A percentile compares a stretch with the other conserved stretches of the same genome.
Conservation (phyloP, 192 early-diverging fungal species). For the Coemansia nantahalensis region DNA sequence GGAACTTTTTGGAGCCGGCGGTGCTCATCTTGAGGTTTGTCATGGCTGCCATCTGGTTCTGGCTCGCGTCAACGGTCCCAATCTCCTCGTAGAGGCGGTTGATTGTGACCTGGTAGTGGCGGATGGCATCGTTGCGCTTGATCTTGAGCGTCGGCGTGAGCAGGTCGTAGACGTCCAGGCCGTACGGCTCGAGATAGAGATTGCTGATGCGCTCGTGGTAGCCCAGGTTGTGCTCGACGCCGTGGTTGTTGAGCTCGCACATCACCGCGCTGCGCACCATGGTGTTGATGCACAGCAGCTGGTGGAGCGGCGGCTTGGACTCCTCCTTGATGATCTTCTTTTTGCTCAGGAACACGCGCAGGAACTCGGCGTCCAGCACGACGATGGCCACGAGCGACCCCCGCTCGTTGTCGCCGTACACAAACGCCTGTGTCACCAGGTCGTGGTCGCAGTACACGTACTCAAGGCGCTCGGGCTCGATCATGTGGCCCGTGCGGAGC, state of each 20-base stretch:
- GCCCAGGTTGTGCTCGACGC: constrained; percentile 60
- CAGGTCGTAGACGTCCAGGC: constrained; percentile 74
- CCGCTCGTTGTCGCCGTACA: constrained; percentile 81
- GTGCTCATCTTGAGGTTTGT: constrained; percentile 38
- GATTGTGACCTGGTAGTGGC: constrained; percentile 55
- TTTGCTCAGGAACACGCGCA: constrained; percentile 55
- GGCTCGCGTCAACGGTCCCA: constrained; percentile 20
- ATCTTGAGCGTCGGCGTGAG: constrained; percentile 80
- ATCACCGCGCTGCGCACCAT: constrained; percentile 58
- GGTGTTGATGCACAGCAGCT: constrained; percentile 63
- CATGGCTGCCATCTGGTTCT: constrained; percentile 48
- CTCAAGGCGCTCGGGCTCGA: constrained; percentile 94
- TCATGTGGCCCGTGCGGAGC: constrained; percentile 83
- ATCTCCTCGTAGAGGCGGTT: constrained; percentile 64
- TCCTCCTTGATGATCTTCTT: constrained; percentile 47
- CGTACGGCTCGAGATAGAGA: constrained; percentile 62
- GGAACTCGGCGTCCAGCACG: constrained; percentile 66
- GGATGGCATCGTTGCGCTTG: constrained; percentile 53
- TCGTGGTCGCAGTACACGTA: constrained; percentile 79
- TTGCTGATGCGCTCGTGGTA: constrained; percentile 72
- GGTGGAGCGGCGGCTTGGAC: constrained; percentile 52
- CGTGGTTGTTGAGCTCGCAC: constrained; percentile 57
- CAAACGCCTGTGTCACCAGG: constrained; percentile 67
- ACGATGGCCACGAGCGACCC: constrained; percentile 70
- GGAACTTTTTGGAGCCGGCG: constrained; percentile 16